phyloP scores from a whole-genome alignment of 2,329 filamentous ascomycete species.

The Plectosphaerella sp. region DNA sequence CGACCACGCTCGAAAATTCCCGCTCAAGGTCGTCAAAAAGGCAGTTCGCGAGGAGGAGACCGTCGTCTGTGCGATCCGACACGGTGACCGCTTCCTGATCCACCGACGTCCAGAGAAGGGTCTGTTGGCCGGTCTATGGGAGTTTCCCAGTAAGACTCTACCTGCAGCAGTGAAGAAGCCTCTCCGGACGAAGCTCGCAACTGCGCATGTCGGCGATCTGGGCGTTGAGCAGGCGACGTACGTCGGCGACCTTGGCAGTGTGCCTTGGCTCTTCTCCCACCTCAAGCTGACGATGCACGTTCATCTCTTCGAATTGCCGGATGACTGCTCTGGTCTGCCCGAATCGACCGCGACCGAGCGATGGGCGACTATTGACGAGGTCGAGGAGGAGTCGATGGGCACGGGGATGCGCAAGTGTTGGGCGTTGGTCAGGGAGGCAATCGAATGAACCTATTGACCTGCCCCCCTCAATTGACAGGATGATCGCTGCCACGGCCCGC shows the following conservation, averaged over 20 bases:
- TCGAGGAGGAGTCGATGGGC: slow-evolving; percentile 51
- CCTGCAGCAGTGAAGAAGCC: slow-evolving; percentile 19
- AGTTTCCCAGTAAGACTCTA: slow-evolving; percentile 44
- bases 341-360: slow-evolving; percentile 11
- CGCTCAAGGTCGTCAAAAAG: slow-evolving; percentile 46
- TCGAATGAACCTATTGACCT: background rate
- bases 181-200: slow-evolving; percentile 30
- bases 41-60: slow-evolving; percentile 47
- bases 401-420: slow-evolving; percentile 57
- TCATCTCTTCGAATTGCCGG: slow-evolving; percentile 39
- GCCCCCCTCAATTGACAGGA: background rate
- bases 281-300: slow-evolving; percentile 55
- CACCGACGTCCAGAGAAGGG: slow-evolving; percentile 49
- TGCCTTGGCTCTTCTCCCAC: slow-evolving; percentile 56
- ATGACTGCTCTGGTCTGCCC: background rate
- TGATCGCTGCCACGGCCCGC: background rate
- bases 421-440: slow-evolving; percentile 31
- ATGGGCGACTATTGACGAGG: slow-evolving; percentile 32
- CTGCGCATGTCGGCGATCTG: slow-evolving; percentile 24
- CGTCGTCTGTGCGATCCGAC: slow-evolving; percentile 47
- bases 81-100: slow-evolving; percentile 35
- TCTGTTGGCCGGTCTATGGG: slow-evolving; percentile 51
- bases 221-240: slow-evolving; percentile 21
- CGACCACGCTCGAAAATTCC: slow-evolving; percentile 45
- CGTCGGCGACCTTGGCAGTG: slow-evolving; percentile 39